Evolutionary conservation across 2,329 filamentous ascomycete genomes (phyloP).

Genomic region (Colletotrichum shisoi): DNA sequence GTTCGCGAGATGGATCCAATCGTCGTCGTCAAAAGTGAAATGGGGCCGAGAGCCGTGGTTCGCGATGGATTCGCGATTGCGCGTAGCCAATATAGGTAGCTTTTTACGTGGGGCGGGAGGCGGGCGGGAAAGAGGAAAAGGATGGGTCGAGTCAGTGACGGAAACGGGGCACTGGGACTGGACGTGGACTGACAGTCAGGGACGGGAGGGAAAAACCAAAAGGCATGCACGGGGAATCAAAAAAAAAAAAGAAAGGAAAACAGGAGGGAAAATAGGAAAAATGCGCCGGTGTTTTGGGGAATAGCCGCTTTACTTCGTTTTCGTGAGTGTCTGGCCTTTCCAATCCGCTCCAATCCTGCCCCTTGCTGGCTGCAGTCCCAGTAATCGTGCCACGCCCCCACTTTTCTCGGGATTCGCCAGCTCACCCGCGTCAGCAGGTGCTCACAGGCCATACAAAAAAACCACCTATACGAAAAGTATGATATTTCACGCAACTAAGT

Average conservation of each 20-base stretch:
- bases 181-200: slow-evolving; percentile 18
- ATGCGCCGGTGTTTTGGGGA: slow-evolving; percentile 29
- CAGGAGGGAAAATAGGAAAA: slow-evolving; percentile 4
- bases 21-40: slow-evolving; percentile 19
- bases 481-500: no score
- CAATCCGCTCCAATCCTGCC: slow-evolving; percentile 5
- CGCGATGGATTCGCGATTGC: slow-evolving; percentile 36
- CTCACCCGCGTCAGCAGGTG: no score
- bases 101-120: slow-evolving; percentile 27
- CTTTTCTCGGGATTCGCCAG: no score
- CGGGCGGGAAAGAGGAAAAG: slow-evolving; percentile 16
- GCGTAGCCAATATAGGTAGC: slow-evolving; percentile 20
- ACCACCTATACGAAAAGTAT: no score
- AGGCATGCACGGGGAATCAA: slow-evolving; percentile 16
- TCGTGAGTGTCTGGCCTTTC: slow-evolving; percentile 32
- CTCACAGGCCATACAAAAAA: no score
- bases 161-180: slow-evolving; percentile 31
- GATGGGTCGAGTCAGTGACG: slow-evolving; percentile 25
- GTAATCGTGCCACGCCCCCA: no score
- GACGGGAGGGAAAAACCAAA: slow-evolving; percentile 1
- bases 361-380: slow-evolving; percentile 1
- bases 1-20: slow-evolving; percentile 4
- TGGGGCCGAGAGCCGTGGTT: slow-evolving; percentile 20
- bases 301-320: slow-evolving; percentile 36
- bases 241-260: slow-evolving; percentile 15